Base-by-base conservation (phyloP, 257 asterid species). In the Gentiana straminea region DNA sequence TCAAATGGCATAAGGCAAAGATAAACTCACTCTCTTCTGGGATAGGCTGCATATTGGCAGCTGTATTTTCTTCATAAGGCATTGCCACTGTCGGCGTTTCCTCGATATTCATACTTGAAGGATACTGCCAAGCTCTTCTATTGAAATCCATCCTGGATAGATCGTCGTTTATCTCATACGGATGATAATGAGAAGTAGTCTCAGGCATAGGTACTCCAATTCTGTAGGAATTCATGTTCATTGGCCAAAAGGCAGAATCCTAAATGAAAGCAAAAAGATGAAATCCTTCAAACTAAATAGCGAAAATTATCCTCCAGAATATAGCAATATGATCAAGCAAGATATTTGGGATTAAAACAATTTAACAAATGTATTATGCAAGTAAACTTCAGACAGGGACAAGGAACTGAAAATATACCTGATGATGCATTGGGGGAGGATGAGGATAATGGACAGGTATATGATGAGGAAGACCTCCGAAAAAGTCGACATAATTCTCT, bases 181-280 rank as follows among this genome's bases (percentile, higher is more conserved):
- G 57, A 5, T 85, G 80, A 62, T 81, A 81, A 64, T 82, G 84
- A 59, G 78, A 74, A 44, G 76, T 58, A 66, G 78, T 79, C 55
- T 75, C 89, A 39, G 77, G 68, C 68, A 75, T 77, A 68, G 92
- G 66, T 47, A 64, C 62, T 49, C 85, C 96, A 57, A 70, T 82
- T 67, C 74, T 78, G 79, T 76, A 82, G 2, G 84, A 75, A 75
- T 77, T 75, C 94, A 80, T 78, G 60, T 84, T 80, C 87, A 80
- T 78, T 43, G 80, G 75, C 94, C 93, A 87, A 68, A 82, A 84
- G 45, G 84, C 72, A 70, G 81, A 66, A 78, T 78, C 92, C 96
- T 87, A 81, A 37, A 61, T 5, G 38, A 33, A 51, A 57, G 61
- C 66, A 67, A 51, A 51, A n/a, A 34, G 60, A 43, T 43, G 49